Evolutionary conservation across 768 basidiomycete genomes (phyloP).

Genomic region (Sistotremastrum niveocremeum): DNA sequence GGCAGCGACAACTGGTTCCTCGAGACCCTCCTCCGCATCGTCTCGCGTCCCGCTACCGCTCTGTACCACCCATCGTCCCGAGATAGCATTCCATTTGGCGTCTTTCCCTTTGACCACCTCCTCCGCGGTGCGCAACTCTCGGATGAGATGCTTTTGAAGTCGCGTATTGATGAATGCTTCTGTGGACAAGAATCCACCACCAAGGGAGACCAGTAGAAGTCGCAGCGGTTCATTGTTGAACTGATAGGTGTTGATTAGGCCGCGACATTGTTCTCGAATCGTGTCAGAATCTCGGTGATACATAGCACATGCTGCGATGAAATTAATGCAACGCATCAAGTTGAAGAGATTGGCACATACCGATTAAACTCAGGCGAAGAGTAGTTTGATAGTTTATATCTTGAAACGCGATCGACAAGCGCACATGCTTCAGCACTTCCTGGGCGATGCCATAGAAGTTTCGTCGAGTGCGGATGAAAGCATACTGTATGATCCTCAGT

Average conservation of each 20-base stretch:
- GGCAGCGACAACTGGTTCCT: slow-evolving; percentile 10
- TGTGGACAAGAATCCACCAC: slow-evolving; percentile 53
- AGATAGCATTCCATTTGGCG: slow-evolving; percentile 46
- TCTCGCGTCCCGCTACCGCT: slow-evolving; percentile 20
- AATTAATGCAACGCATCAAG: background rate
- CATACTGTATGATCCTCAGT: slow-evolving; percentile 36
- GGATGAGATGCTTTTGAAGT: slow-evolving; percentile 70
- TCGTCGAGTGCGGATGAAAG: slow-evolving; percentile 51
- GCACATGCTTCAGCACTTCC: slow-evolving; percentile 64
- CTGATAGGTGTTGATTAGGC: slow-evolving; percentile 61
- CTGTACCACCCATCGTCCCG: slow-evolving; percentile 41
- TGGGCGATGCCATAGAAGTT: slow-evolving; percentile 55
- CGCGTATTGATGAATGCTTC: slow-evolving; percentile 68
- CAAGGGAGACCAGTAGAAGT: slow-evolving; percentile 59
- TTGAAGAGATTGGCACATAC: slow-evolving; percentile 28
- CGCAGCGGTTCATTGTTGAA: slow-evolving; percentile 81
- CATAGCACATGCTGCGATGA: slow-evolving; percentile 55
- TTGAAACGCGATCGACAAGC: slow-evolving; percentile 62
- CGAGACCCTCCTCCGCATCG: slow-evolving; percentile 25
- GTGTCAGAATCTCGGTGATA: slow-evolving; percentile 36
- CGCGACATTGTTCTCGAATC: slow-evolving; percentile 64
- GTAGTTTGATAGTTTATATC: slow-evolving; percentile 47
- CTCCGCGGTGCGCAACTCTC: slow-evolving; percentile 65
- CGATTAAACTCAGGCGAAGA: slow-evolving; percentile 62
- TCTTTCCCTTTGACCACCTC: slow-evolving; percentile 51